Evolutionary conservation across 1,284 basidiomycete species (phyloP), one percentile per base, ranked within the genome.

Genomic region (Sporisorium scitamineum): DNA sequence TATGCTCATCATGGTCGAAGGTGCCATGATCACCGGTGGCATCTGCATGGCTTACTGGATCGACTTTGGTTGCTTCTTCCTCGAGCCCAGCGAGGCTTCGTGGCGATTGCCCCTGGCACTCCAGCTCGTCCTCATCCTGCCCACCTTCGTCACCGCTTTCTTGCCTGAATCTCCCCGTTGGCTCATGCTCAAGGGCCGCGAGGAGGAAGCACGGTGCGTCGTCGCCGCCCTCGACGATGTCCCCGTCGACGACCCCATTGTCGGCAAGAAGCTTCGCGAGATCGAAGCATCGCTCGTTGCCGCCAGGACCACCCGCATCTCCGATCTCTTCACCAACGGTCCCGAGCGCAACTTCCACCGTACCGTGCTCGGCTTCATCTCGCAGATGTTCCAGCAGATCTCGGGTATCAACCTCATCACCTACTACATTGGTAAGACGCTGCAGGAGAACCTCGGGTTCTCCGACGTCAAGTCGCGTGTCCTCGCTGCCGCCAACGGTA

Each of bases 371-470:
- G 83, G 77, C 22, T 82, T 84, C 56, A 56, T 80, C 16, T 76
- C 72, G 54, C 83, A 84, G 52, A 82, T 82, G 82, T 82, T 81
- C 78, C 83, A 84, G 75, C 83, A 84, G 68, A 80, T 83, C 39
- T 70, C 72, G 18, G 79, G 81, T 70, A 83, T 84, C 62, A 83
- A 83, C 62, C 69, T 83, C 42, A 77, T 81, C 67, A 84, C 82
- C n/a, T 82, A 84, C 66, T 84, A 84, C 68, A 81, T 81, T 31
- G 82, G 79, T n/a, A 76, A 81, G 37, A 80, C 83, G 22, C 82
- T 81, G 39, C 69, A 84, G 61, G 64, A 78, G 37, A 70, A 79
- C 39, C 74, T 84, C 26, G 80, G 80, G 24, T 69, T 84, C 60
- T 68, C 61, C 13, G 65, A 76, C 31, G 39, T 84, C 48, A 63